Base-by-base conservation (phyloP, 306 rosid species). In the Medicago lupulina region DNA sequence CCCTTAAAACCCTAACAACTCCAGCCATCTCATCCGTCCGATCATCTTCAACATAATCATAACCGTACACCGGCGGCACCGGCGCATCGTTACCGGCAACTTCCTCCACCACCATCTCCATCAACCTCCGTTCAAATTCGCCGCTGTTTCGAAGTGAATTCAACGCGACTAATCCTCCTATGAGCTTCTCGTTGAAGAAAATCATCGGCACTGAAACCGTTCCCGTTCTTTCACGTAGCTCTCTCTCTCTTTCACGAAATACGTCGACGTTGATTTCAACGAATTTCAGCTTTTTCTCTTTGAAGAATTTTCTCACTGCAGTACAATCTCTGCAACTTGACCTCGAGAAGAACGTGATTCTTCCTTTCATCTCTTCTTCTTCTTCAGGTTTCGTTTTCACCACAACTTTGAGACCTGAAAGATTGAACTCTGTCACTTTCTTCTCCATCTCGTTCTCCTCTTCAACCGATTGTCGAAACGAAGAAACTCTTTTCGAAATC, bases 251-350 rank as follows among this genome's bases (percentile, higher is more conserved):
- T 73, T 81, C 82, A 0, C 81, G 81, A 55, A 63, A 96, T 28
- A 96, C 99, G 73, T 96, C 99, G 78, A 96, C 40, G 96, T 96
- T 96, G 46, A 96, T 96, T 76, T 96, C 99, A 25, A 90, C 89
- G 84, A 77, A 92, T 36, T 25, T 77, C 9, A 90, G 55, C 1
- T 92, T 91, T 72, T 67, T 88, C 79, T 89, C 97, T 3, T 75
- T 70, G 51, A 96, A 81, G 65, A 92, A 96, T 11, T 46, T 79
- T 13, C 99, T 70, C 53, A 96, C 98, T 15, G 99, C 99, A 1
- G 91, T 86, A 84, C 97, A 84, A 73, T 96, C 99, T 34, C 99
- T 82, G 71, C 98, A 96, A 58, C 82, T 77, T 13, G 99, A 96
- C 67, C 87, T 81, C 17, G 98, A 92, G 85, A 89, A 96, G 88